Evolutionary conservation across 192 early-diverging fungal genomes (phyloP).

Genomic region (Mortierella hygrophila): DNA sequence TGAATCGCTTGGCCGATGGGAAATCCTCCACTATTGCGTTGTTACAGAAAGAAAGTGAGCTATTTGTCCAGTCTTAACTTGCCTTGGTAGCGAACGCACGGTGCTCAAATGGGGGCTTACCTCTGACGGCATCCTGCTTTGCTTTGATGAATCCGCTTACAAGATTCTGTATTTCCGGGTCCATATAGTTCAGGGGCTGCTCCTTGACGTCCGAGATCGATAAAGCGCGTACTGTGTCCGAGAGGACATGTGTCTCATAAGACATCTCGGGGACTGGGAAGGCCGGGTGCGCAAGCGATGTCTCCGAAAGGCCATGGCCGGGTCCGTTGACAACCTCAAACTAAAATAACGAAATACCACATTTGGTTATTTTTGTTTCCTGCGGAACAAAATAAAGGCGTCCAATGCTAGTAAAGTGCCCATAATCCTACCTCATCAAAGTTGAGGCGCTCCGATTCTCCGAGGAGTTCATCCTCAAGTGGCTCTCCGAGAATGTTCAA

Average conservation of each 20-base stretch:
- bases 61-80: neutral
- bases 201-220: slow-evolving; percentile 41
- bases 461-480: slow-evolving; percentile 41
- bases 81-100: neutral
- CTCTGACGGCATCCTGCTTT: slow-evolving; percentile 46
- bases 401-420: neutral
- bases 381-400: neutral
- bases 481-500: slow-evolving; percentile 72
- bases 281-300: slow-evolving; percentile 9
- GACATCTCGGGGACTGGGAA: slow-evolving; percentile 8
- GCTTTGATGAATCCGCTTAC: slow-evolving; percentile 37
- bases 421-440: slow-evolving; percentile 27
- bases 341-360: slow-evolving; percentile 4
- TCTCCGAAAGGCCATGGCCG: slow-evolving; percentile 42
- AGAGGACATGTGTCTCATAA: slow-evolving; percentile 17
- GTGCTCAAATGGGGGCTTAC: slow-evolving; percentile 6
- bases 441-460: slow-evolving; percentile 41
- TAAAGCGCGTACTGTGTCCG: slow-evolving; percentile 22
- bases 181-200: slow-evolving; percentile 27
- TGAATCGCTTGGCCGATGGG: slow-evolving; percentile 72
- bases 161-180: slow-evolving; percentile 32
- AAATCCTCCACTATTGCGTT: slow-evolving; percentile 68
- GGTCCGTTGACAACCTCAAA: slow-evolving; percentile 52
- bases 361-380: neutral
- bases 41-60: slow-evolving; percentile 2